Conservation (phyloP, 2,329 filamentous ascomycete species). For the Raffaelea albimanens region DNA sequence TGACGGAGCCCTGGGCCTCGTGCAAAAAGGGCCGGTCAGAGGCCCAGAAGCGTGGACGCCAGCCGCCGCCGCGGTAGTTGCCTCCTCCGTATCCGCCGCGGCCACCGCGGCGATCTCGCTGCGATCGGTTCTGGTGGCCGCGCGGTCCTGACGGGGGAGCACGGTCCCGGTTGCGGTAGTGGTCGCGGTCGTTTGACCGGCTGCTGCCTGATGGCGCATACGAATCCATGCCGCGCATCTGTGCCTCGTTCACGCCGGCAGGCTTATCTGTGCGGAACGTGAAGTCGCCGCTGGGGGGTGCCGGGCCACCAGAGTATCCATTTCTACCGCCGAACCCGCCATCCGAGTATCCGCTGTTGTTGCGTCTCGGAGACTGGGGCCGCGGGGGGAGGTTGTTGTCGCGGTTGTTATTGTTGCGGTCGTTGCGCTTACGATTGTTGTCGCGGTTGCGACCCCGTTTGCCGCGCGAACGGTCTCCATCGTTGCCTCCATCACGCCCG, state of each 20-base stretch:
- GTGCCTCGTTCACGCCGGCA: conserved; percentile 35
- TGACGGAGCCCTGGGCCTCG: conserved; percentile 29
- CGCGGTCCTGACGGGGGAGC: background rate
- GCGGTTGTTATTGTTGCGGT: background rate
- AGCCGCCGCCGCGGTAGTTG: conserved; percentile 1
- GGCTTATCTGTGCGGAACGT: conserved; percentile 46
- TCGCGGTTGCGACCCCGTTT: background rate
- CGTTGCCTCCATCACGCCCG: background rate
- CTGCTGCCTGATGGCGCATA: conserved; percentile 21
- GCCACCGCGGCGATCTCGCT: background rate
- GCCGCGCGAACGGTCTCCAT: background rate
- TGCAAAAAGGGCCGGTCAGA: conserved; percentile 42
- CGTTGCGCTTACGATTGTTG: background rate
- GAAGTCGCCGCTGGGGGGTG: conserved; percentile 39
- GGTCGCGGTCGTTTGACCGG: conserved; percentile 4
- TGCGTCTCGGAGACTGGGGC: background rate
- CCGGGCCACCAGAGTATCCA: background rate
- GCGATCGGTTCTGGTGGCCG: background rate
- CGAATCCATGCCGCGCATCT: conserved; percentile 40
- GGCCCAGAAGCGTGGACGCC: conserved; percentile 25
- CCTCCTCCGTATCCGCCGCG: too few species aligned
- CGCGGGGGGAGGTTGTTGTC: background rate
- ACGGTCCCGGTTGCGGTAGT: background rate
- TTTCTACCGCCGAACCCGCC: too few species aligned
- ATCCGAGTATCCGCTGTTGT: background rate